These are phyloP conservation scores for Zymoseptoria ardabiliae DNA, from an alignment of 2,329 filamentous ascomycete species.

Conservation along the genomic window DNA sequence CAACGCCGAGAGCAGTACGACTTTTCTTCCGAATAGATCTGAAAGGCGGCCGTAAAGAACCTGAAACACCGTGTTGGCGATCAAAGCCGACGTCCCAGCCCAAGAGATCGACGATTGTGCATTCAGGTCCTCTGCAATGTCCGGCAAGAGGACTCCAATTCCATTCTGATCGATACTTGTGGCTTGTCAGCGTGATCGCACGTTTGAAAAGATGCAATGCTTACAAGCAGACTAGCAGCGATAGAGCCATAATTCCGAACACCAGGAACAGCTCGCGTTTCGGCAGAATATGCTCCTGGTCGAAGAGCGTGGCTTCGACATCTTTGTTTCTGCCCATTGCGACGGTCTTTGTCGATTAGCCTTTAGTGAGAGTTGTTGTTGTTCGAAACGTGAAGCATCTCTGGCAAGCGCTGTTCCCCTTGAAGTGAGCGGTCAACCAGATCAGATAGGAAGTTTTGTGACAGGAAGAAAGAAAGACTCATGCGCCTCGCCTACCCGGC, in stretches of 20 bases:
- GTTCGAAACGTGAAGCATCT: not conserved
- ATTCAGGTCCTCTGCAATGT: slow-evolving; percentile 32
- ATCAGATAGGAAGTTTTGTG: not conserved
- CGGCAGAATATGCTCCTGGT: slow-evolving; percentile 1
- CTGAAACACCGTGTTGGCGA: slow-evolving; percentile 56
- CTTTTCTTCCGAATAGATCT: slow-evolving; percentile 43
- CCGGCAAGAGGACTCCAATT: slow-evolving; percentile 38
- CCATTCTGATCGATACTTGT: slow-evolving; percentile 49
- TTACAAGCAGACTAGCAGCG: slow-evolving; percentile 42
- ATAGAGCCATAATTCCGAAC: slow-evolving; percentile 30
- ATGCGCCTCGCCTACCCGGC: not conserved
- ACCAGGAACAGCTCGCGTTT: slow-evolving; percentile 42
- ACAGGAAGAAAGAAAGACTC: not conserved
- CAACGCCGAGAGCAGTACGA: slow-evolving; percentile 49
- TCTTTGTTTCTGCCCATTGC: not conserved
- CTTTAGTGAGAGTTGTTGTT: not conserved
- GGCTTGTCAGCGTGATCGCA: not conserved
- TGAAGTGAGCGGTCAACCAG: not conserved
- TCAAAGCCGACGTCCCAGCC: slow-evolving; percentile 47
- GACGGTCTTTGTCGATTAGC: not conserved
- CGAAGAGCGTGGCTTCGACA: slow-evolving; percentile 1
- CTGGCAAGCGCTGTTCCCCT: not conserved
- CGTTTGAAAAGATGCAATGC: not conserved
- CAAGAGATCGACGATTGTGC: slow-evolving; percentile 46
- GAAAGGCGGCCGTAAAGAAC: slow-evolving; percentile 51